A percentile compares a stretch with the other conserved stretches of the same genome.
Evolutionary conservation across 257 asterid genomes (phyloP).

Genomic region (Lithospermum erythrorhizon): DNA sequence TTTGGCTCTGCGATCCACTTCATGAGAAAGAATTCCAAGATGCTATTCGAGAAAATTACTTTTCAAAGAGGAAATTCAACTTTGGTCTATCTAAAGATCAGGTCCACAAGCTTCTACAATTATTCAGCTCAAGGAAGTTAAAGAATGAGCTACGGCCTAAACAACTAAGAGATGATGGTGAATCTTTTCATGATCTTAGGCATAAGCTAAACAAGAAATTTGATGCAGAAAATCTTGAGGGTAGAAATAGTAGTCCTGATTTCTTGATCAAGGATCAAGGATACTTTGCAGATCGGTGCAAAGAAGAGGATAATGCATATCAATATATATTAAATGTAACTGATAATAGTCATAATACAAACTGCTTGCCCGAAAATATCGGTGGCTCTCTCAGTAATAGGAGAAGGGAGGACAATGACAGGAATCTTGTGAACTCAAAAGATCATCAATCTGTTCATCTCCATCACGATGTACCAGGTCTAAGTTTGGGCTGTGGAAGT

Average conservation of each 20-base stretch:
- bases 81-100: conserved; percentile 16
- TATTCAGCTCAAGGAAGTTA: neutral
- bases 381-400: neutral
- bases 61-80: conserved; percentile 4
- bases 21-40: conserved; percentile 5
- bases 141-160: neutral
- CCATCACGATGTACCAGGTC: no score
- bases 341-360: neutral
- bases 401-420: neutral
- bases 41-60: conserved; percentile 16
- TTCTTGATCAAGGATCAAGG: neutral
- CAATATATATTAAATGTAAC: neutral
- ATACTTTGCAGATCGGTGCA: neutral
- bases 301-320: neutral
- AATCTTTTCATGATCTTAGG: neutral
- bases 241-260: neutral
- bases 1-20: conserved; percentile 10
- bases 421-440: no score
- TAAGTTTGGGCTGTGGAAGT: no score
- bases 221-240: neutral
- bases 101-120: neutral
- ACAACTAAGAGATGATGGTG: neutral
- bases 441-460: neutral
- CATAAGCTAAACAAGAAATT: neutral
- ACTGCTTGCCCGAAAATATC: neutral